phyloP scores from a whole-genome alignment of 768 basidiomycete species.

The Termitomyces bulborhizus region DNA sequence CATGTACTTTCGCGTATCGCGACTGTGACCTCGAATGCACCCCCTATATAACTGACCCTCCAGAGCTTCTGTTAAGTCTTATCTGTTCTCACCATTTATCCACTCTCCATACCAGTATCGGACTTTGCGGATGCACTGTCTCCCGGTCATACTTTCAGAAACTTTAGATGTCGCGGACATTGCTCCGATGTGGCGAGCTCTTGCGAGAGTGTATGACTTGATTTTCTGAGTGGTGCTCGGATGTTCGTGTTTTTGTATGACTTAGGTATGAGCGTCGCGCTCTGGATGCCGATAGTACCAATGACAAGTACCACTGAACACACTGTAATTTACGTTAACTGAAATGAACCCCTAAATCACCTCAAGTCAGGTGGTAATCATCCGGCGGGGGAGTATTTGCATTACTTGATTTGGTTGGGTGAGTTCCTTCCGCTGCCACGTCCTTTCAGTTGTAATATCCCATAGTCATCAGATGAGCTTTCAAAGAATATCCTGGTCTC shows the following conservation, averaged over 20 bases:
- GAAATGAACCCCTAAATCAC: not conserved
- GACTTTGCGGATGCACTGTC: not conserved
- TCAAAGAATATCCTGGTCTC: conserved; percentile 16
- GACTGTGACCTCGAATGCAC: no score
- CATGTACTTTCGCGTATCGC: no score
- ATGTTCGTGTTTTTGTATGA: not conserved
- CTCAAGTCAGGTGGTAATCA: conserved; percentile 26
- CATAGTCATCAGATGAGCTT: conserved; percentile 18
- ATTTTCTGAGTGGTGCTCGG: not conserved
- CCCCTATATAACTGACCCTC: not conserved
- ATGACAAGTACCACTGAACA: not conserved
- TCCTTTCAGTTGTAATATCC: conserved; percentile 13
- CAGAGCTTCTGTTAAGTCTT: not conserved
- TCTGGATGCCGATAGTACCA: not conserved
- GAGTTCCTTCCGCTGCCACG: conserved; percentile 9
- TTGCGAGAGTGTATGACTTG: conserved; percentile 9
- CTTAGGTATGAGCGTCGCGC: conserved; percentile 16
- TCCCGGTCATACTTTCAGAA: not conserved
- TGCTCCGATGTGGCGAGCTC: conserved; percentile 5
- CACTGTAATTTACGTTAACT: not conserved
- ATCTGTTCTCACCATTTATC: not conserved
- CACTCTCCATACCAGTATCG: not conserved
- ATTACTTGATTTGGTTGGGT: conserved; percentile 61
- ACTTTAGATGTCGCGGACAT: conserved; percentile 7
- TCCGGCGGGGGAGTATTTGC: conserved; percentile 45